These are phyloP conservation scores for Beauveria caledonica DNA, from an alignment of 2,329 filamentous ascomycete genomes.

Conservation along the genomic window DNA sequence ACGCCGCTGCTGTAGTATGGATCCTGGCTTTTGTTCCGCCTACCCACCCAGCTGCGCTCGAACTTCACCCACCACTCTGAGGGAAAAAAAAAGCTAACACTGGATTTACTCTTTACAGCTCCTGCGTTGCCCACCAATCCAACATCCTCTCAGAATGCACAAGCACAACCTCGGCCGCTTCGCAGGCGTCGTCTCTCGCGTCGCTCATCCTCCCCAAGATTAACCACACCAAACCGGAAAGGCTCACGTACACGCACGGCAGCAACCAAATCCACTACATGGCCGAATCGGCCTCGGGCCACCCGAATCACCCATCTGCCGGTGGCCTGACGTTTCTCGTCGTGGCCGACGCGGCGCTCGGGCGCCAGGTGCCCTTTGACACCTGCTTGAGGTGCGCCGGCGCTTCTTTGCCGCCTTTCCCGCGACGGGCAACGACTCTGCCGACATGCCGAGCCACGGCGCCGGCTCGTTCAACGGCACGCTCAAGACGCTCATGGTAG, in stretches of 20 bases:
- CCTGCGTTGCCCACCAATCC: constrained; percentile 61
- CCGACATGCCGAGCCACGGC: constrained; percentile 76
- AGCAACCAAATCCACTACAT: constrained; percentile 94
- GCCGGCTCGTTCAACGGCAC: constrained; percentile 78
- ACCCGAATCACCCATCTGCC: constrained; percentile 49
- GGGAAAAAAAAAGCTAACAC: no score
- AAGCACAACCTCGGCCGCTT: constrained; percentile 59
- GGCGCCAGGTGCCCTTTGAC: constrained; percentile 83
- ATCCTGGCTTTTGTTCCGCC: no score
- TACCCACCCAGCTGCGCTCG: no score
- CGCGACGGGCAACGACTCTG: constrained; percentile 56
- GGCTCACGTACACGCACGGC: constrained; percentile 91
- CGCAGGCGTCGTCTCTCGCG: constrained; percentile 76
- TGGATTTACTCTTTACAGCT: no score
- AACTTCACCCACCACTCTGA: no score
- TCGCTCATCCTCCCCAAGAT: constrained; percentile 95
- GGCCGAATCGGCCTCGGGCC: constrained; percentile 67
- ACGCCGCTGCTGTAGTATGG: no score
- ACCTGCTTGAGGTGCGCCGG: constrained; percentile 81
- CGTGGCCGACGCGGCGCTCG: constrained; percentile 71
- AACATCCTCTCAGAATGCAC: constrained; percentile 94
- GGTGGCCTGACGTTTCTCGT: constrained; percentile 89
- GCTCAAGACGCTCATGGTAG: constrained; percentile 66
- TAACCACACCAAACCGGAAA: constrained; percentile 68
- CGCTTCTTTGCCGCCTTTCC: constrained; percentile 71